Base-by-base conservation (phyloP, 805 yeast genomes). In the Candida verbasci region DNA sequence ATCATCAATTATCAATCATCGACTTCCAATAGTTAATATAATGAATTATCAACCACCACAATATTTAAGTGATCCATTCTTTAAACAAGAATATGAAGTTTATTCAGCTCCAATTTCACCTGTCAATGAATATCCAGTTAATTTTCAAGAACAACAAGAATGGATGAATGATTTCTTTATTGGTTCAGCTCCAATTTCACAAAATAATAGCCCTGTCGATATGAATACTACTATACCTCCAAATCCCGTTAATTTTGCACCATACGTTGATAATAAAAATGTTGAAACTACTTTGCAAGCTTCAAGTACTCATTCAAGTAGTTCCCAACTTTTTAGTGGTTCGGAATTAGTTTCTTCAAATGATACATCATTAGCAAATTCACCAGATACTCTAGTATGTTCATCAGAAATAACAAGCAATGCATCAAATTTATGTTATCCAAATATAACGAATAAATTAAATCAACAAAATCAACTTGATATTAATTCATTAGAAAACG, bases 401-500 rank as follows among this genome's bases (percentile, higher is more conserved):
- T 31, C 33, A n/a, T 33, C 35, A 4, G 31, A 38, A 25, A 24
- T 15, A 8, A 27, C n/a, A 24, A 8, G 12, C 8, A n/a, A 21
- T 17, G 16, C 34, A 5, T 37, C 42, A 17, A 32, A 36, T 21
- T 18, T 44, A 21, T 23, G 43, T 18, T 38, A 34, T 16, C 48
- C 54, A 31, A 46, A 45, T 43, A 17, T 9, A 7, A 5, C 15
- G 8, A 25, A 29, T 29, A 48, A 47, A 34, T 29, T 34, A 11
- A 27, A 14, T n/a, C 42, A 46, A 24, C 25, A 42, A n/a, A 7
- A 23, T 14, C 20, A 12, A 12, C 41, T 51, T 18, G 48, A 55
- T 3, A 52, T 60, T 9, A 46, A 48, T 27, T 48, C 51, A 3
- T 44, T 57, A 29, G 61, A 57, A 37, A 38, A 52, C 8, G 46